Base-by-base conservation (phyloP, 2,329 filamentous ascomycete species). In the Bipolaris bicolor region DNA sequence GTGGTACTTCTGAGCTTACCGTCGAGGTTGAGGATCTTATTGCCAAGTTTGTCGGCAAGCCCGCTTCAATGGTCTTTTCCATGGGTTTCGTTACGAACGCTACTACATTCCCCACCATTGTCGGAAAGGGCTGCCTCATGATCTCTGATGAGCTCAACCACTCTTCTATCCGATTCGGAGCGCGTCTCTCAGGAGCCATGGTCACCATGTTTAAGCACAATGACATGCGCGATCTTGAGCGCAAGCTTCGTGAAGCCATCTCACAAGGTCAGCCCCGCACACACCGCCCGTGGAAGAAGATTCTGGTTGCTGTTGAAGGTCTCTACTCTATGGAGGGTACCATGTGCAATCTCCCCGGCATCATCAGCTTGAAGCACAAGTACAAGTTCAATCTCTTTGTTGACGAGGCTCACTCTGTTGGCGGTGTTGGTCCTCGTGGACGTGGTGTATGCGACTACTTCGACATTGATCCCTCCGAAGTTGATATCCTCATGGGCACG, bases 241-340 rank as follows among this genome's bases (percentile, higher is more conserved):
- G 86, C 58, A 88, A 90, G 67, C 86, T 99, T 6, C 90, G 95
- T 40, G 93, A 98, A 74, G 90, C 88, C 64, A 98, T 99, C 73
- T 93, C 94, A 13, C 94, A 98, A 79, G 95, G 95, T 43, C 95
- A 99, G 75, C 95, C 95, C 51, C 90, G 95, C 65, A 99, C 94
- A n/a, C 95, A 99, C 78, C 90, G 95, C 29, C 95, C 95, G 1
- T 99, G 95, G 95, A 97, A 96, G 84, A 99, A 98, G 86, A 98
- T 99, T 59, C 78, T 99, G 49, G 91, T 99, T 43, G 93, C 94
- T 36, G 91, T 99, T 36, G 95, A 99, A 77, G 95, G 95, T 67
- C 85, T 99, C 18, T 99, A 99, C 83, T 98, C 94, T 1, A 99
- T 99, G 95, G 95, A 99, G 80, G 95, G 95, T 47, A 97, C 93